A percentile compares a stretch with the other conserved stretches of the same genome.
Conservation (phyloP, 371 early-diverging fungal genomes). For the Mortierella sp. region DNA sequence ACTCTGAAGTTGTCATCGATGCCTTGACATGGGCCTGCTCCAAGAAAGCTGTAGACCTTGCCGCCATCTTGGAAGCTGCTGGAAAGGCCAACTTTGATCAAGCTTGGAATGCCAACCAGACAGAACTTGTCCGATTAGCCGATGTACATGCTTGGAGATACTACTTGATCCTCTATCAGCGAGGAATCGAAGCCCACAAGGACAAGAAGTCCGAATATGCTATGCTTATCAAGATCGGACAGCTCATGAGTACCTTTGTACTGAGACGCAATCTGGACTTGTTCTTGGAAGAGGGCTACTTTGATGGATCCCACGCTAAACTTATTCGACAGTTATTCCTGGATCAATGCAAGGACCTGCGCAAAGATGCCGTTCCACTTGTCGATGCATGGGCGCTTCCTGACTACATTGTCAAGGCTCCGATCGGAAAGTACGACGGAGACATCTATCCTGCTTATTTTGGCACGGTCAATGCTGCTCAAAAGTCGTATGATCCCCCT, state of each 20-base stretch:
- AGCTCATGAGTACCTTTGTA: conserved; percentile 41
- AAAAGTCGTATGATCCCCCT: conserved; percentile 49
- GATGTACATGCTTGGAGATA: conserved; percentile 54
- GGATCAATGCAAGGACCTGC: conserved; percentile 63
- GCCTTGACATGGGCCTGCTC: conserved; percentile 50
- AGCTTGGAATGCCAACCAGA: conserved; percentile 58
- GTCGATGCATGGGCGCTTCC: conserved; percentile 72
- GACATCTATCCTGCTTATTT: conserved; percentile 62
- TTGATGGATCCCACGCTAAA: conserved; percentile 60
- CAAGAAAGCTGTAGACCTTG: conserved; percentile 43
- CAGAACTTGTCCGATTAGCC: conserved; percentile 54
- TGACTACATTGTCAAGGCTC: conserved; percentile 74
- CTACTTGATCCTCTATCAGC: conserved; percentile 41
- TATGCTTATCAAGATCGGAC: conserved; percentile 51
- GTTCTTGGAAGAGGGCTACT: conserved; percentile 64
- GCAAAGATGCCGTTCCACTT: conserved; percentile 69
- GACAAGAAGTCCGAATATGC: conserved; percentile 25
- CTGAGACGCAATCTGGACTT: conserved; percentile 61
- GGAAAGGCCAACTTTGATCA: conserved; percentile 39
- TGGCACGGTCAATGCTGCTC: conserved; percentile 42
- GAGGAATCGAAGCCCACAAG: conserved; percentile 35
- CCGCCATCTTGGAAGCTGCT: conserved; percentile 11
- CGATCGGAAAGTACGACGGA: conserved; percentile 74
- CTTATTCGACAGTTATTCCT: conserved; percentile 58
- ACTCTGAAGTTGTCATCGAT: conserved; percentile 39